Conservation (phyloP, 441 rosid genomes). For the Brassica balearica region DNA sequence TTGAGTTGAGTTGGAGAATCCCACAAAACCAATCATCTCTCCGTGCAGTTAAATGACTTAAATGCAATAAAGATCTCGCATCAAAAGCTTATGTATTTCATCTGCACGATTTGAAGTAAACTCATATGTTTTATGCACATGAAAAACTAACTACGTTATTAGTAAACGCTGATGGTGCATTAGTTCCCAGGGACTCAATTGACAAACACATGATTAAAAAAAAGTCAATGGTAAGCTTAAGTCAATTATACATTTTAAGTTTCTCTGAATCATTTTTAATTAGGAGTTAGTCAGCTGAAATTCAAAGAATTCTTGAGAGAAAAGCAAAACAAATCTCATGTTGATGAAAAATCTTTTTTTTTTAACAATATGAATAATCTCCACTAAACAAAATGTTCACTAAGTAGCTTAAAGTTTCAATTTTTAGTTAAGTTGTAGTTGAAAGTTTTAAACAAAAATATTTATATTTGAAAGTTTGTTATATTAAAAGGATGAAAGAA, state of each 20-base stretch:
- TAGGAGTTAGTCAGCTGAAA: background rate
- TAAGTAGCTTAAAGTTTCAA: background rate
- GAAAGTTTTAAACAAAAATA: too few species aligned
- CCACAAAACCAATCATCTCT: too few species aligned
- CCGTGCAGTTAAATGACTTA: background rate
- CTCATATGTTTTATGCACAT: slow-evolving; percentile 50
- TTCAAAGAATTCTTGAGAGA: background rate
- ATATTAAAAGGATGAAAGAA: too few species aligned
- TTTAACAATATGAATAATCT: background rate
- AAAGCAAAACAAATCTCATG: background rate
- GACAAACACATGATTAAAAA: slow-evolving; percentile 73
- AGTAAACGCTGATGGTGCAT: slow-evolving; percentile 70
- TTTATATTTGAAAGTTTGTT: too few species aligned
- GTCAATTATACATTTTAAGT: background rate
- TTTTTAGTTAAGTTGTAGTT: too few species aligned
- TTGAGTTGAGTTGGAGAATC: too few species aligned
- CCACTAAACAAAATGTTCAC: background rate
- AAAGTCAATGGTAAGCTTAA: slow-evolving; percentile 65
- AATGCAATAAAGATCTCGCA: background rate
- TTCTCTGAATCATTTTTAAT: background rate
- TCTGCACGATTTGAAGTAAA: background rate
- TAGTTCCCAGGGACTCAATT: slow-evolving; percentile 68
- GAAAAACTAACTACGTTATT: slow-evolving; percentile 75
- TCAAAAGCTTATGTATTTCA: background rate
- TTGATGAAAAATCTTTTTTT: too few species aligned